Evolutionary conservation across 2,329 filamentous ascomycete genomes (phyloP).

Genomic region (Paraconiothyrium brasiliense): DNA sequence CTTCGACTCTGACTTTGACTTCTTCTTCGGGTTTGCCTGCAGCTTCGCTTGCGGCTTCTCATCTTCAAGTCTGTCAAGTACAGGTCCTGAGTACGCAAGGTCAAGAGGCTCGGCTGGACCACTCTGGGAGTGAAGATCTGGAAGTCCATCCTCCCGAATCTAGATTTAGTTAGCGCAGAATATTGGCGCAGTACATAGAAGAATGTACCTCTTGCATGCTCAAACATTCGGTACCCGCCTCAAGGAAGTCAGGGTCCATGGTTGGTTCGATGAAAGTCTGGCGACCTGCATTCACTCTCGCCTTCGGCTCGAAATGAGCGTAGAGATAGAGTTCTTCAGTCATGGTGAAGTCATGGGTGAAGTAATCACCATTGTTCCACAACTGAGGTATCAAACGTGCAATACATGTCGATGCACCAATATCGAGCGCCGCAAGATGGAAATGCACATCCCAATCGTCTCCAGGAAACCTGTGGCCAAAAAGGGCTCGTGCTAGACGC

Average conservation of each 20-base stretch:
- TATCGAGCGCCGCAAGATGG: slow-evolving; percentile 1
- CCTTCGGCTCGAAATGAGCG: background rate
- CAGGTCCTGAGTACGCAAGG: background rate
- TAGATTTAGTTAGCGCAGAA: background rate
- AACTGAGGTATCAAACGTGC: background rate
- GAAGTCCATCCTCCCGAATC: background rate
- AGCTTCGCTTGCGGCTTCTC: background rate
- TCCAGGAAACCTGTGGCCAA: background rate
- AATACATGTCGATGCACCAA: background rate
- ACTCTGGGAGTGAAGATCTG: background rate
- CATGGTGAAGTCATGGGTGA: background rate
- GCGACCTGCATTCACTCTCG: too few species aligned
- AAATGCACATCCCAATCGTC: slow-evolving; percentile 3
- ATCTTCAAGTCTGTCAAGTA: background rate
- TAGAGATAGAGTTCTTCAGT: background rate
- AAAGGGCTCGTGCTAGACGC: background rate
- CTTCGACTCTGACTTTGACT: background rate
- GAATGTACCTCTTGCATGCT: background rate
- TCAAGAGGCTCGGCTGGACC: background rate
- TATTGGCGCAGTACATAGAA: too few species aligned
- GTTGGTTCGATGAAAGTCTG: background rate
- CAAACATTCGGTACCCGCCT: background rate
- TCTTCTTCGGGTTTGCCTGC: background rate
- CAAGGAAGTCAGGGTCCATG: background rate
- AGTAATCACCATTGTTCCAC: background rate